phyloP scores from a whole-genome alignment of 106 monocot genomes.

The Dendrobium chrysotoxum region DNA sequence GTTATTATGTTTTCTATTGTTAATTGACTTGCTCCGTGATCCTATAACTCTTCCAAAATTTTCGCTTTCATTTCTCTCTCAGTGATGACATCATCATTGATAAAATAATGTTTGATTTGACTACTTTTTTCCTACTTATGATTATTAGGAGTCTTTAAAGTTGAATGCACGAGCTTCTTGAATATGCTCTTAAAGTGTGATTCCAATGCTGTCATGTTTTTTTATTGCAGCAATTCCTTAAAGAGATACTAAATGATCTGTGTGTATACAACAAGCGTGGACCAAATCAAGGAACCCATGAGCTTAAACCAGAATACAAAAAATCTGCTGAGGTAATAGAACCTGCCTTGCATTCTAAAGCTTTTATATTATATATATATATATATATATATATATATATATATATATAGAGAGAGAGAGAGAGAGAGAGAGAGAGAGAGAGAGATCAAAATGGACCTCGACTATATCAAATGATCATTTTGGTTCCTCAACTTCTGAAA shows the following conservation, averaged over 20 bases:
- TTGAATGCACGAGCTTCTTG: neutral
- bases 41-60: too few species aligned
- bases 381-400: too few species aligned
- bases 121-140: neutral
- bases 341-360: neutral
- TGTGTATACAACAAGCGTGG: slow-evolving; percentile 98
- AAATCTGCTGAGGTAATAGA: slow-evolving; percentile 68
- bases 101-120: neutral
- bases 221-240: slow-evolving; percentile 82
- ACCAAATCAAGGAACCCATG: slow-evolving; percentile 96
- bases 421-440: too few species aligned
- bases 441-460: too few species aligned
- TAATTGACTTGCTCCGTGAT: too few species aligned
- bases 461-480: too few species aligned
- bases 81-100: neutral
- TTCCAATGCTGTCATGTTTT: neutral
- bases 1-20: too few species aligned
- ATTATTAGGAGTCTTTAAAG: too few species aligned
- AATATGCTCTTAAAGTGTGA: neutral
- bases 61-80: too few species aligned
- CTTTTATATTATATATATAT: too few species aligned
- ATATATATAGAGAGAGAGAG: too few species aligned
- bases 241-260: slow-evolving; percentile 92
- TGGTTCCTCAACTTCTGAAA: too few species aligned
- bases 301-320: slow-evolving; percentile 99